Evolutionary conservation across 192 early-diverging fungal genomes (phyloP), one percentile per base, ranked within the genome.

Genomic region (Coemansia sp.): DNA sequence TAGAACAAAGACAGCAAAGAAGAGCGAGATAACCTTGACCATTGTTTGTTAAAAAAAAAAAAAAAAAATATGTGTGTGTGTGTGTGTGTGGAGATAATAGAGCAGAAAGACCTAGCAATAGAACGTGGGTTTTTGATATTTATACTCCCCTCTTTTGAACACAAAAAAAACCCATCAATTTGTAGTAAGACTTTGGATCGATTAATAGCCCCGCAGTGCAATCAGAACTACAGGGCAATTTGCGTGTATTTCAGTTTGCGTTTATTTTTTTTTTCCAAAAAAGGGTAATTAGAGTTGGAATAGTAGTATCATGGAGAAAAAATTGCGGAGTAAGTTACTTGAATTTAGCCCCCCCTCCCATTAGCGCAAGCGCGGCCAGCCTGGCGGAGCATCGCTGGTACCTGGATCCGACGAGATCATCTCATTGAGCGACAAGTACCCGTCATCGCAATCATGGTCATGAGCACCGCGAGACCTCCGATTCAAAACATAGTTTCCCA

Each of bases 341-440:
- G 38, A 14, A 63, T 12, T 51, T 51, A 25, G 50, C 23, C 21
- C 10, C 48, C 23, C 23, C 4, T 15, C n/a, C 23, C 7, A 17
- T 68, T 38, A 76, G 14, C 53, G 60, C 23, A 77, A 45, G 9
- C 60, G 72, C 17, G 64, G 66, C 77, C 78, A 81, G 25, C 34
- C 63, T 7, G 55, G 46, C 5, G 66, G 66, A 21, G 69, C 78
- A 39, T 69, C 70, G 36, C 70, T 75, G 1, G 78, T 73, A 11
- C 75, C 73, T 23, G 74, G 67, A 37, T 81, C 78, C 0, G 66
- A 68, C 34, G 69, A 70, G 36, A 80, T 75, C 14, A 80, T 69
- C 64, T 80, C 78, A 32, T 38, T 45, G 45, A 80, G 61, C 6
- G 78, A 69, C 70, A 75, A 23, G 63, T 80, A 80, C 17, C 78